Conservation (phyloP, 495 filamentous ascomycete genomes). For the Rhizodiscina lignyota region DNA sequence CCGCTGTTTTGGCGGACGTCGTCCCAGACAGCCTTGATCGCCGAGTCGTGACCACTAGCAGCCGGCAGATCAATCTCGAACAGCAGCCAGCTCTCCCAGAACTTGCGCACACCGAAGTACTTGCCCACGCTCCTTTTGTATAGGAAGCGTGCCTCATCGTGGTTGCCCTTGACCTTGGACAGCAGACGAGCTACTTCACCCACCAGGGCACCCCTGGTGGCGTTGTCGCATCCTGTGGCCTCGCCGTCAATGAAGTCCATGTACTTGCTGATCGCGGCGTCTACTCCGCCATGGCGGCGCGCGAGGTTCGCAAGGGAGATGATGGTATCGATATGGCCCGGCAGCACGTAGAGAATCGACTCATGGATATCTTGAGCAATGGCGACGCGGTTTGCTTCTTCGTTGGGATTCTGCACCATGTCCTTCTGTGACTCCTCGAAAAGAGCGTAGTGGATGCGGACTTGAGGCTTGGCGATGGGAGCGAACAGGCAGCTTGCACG, state of each 20-base stretch:
- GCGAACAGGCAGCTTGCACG: conserved; percentile 71
- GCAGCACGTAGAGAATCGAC: conserved; percentile 50
- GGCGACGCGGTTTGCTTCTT: conserved; percentile 52
- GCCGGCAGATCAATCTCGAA: conserved; percentile 87
- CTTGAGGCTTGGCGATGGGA: conserved; percentile 61
- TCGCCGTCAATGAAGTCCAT: conserved; percentile 61
- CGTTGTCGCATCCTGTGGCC: conserved; percentile 41
- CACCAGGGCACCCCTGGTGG: conserved; percentile 72
- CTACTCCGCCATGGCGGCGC: conserved; percentile 68
- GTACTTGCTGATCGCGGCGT: conserved; percentile 75
- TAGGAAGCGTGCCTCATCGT: conserved; percentile 71
- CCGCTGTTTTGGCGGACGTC: conserved; percentile 62
- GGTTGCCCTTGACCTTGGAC: conserved; percentile 78
- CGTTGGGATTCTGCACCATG: too few relatives aligned
- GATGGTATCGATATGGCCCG: conserved; percentile 76
- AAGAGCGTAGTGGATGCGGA: conserved; percentile 80
- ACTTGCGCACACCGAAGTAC: conserved; percentile 74
- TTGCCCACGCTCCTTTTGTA: conserved; percentile 70
- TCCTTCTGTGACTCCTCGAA: conserved; percentile 65
- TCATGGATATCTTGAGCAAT: conserved; percentile 71
- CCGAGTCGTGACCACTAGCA: conserved; percentile 45
- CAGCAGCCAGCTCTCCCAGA: conserved; percentile 79
- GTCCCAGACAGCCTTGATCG: conserved; percentile 66
- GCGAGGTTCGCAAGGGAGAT: conserved; percentile 76
- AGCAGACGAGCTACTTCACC: conserved; percentile 79